Percentiles rank a stretch among this genome's conserved stretches.
Evolutionary conservation across 805 yeast species (phyloP).

Genomic region (Sugiyamaella chiloensis): DNA sequence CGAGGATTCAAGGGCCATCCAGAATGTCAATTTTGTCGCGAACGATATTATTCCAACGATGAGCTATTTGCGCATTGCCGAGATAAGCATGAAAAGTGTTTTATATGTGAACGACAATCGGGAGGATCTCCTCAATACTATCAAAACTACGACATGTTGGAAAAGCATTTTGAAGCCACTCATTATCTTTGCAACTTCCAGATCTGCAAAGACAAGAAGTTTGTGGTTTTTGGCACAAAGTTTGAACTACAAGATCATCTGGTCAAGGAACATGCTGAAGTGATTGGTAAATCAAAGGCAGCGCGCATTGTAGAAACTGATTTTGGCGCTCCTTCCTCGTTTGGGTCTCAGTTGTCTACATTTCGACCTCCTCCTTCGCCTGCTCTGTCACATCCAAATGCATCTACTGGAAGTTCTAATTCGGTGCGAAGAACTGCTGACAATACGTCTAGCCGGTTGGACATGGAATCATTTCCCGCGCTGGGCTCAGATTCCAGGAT

Average conservation of each 20-base stretch:
- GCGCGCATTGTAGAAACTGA: conserved; percentile 23
- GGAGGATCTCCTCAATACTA: conserved; percentile 57
- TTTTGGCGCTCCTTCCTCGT: conserved; percentile 30
- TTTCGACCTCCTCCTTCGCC: conserved; percentile 33
- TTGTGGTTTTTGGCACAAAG: conserved; percentile 87
- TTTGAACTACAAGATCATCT: conserved; percentile 85
- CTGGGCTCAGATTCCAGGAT: conserved; percentile 19
- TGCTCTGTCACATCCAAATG: conserved; percentile 10
- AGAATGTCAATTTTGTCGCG: conserved; percentile 73
- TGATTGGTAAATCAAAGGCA: conserved; percentile 43
- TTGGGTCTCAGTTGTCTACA: conserved; percentile 63
- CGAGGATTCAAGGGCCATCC: conserved; percentile 87
- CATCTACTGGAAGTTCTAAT: conserved; percentile 10
- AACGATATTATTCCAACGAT: conserved; percentile 82
- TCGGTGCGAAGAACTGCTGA: conserved; percentile 5
- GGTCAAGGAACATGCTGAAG: conserved; percentile 71
- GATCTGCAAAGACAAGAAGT: conserved; percentile 79
- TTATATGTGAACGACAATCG: conserved; percentile 73
- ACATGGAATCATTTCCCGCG: conserved; percentile 25
- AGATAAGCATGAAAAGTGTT: conserved; percentile 83
- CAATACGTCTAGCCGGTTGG: neutral
- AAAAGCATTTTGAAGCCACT: conserved; percentile 64
- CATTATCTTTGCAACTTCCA: conserved; percentile 80
- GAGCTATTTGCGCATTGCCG: conserved; percentile 81
- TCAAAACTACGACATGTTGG: conserved; percentile 69